Percentiles rank a stretch among this genome's conserved stretches.
Conservation (phyloP, 2,329 filamentous ascomycete species). For the Lasiodiplodia gonubiensis region DNA sequence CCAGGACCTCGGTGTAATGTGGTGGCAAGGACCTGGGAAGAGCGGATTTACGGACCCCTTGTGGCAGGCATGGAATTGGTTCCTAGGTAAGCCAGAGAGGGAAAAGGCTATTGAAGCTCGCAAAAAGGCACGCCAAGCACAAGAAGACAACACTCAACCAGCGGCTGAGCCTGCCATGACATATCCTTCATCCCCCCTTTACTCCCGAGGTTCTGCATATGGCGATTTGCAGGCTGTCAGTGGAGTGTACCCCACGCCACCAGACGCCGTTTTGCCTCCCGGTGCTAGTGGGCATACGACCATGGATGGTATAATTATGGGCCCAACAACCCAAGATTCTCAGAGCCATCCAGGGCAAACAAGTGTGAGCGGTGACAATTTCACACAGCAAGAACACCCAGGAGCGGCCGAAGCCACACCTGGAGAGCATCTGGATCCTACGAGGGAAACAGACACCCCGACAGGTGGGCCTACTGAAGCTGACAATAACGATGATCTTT, state of each 20-base stretch:
- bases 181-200: constrained; percentile 46
- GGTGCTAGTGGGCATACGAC: constrained; percentile 34
- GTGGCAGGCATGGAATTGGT: constrained; percentile 46
- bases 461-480: neutral
- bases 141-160: constrained; percentile 56
- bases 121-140: constrained; percentile 51
- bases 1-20: neutral
- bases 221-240: constrained; percentile 45
- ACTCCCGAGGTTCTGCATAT: constrained; percentile 41
- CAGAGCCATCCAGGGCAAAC: neutral
- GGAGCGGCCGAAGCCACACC: neutral
- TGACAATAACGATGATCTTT: constrained; percentile 61
- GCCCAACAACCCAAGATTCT: neutral
- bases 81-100: constrained; percentile 41
- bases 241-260: constrained; percentile 50
- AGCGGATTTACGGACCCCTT: constrained; percentile 45
- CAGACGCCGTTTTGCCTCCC: constrained; percentile 44
- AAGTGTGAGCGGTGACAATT: neutral
- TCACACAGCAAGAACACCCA: neutral
- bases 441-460: neutral
- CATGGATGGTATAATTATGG: constrained; percentile 23
- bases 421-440: constrained; percentile 12
- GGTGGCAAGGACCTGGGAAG: constrained; percentile 15
- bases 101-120: constrained; percentile 45
- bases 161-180: constrained; percentile 40